Evolutionary conservation across 169 alveolate genomes (phyloP).

Genomic region (Plasmodium blacklocki): DNA sequence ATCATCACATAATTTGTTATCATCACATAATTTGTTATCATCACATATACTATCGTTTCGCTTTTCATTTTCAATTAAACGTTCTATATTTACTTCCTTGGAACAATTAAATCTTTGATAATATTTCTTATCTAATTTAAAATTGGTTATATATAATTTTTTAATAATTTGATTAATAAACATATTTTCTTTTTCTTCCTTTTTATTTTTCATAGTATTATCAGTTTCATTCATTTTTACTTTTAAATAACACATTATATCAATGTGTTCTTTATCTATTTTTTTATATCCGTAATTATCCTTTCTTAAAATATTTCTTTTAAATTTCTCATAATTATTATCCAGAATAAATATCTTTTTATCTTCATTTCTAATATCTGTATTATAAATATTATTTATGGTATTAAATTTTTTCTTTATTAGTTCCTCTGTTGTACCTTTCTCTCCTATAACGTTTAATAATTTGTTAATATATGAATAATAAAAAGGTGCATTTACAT

Average conservation of each 20-base stretch:
- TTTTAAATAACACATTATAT: conserved; percentile 52
- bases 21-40: neutral
- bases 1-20: neutral
- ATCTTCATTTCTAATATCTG: neutral
- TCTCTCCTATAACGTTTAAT: conserved; percentile 37
- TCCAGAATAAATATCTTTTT: conserved; percentile 9
- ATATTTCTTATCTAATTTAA: conserved; percentile 51
- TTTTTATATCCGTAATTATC: conserved; percentile 55
- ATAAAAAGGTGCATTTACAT: conserved; percentile 34
- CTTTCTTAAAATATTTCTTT: conserved; percentile 34
- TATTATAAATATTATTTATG: neutral
- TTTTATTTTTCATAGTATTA: conserved; percentile 44
- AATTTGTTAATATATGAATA: conserved; percentile 41
- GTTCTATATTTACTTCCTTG: conserved; percentile 8
- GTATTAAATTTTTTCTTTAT: conserved; percentile 24
- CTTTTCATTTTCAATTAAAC: conserved; percentile 4
- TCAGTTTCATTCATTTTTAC: conserved; percentile 71
- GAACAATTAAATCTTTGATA: conserved; percentile 46
- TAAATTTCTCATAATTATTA: conserved; percentile 16
- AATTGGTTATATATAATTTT: conserved; percentile 69
- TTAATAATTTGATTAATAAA: conserved; percentile 61
- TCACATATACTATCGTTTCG: neutral
- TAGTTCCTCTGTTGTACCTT: conserved; percentile 56
- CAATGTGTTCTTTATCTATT: conserved; percentile 46
- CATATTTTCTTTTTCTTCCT: conserved; percentile 59